These are phyloP conservation scores for Linnemannia exigua DNA, from an alignment of 192 early-diverging fungal species.

Conservation along the genomic window DNA sequence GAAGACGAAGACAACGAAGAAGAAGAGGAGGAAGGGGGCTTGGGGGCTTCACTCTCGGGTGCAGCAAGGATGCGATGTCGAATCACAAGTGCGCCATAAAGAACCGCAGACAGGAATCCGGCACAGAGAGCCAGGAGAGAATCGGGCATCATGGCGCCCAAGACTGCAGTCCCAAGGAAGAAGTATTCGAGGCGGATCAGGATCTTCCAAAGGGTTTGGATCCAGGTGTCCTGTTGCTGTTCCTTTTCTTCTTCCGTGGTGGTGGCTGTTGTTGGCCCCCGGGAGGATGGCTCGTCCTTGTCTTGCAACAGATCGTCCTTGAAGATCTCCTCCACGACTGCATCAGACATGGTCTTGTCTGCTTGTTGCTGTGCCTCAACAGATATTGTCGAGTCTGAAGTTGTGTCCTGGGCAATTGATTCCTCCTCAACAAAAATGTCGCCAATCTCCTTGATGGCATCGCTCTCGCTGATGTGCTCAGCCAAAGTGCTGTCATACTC, in stretches of 20 bases:
- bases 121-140: slow-evolving; percentile 27
- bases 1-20: too few relatives aligned
- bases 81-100: slow-evolving; percentile 33
- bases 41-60: slow-evolving; percentile 23
- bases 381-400: not conserved
- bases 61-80: slow-evolving; percentile 20
- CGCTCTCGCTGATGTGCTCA: not conserved
- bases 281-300: not conserved
- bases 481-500: not conserved
- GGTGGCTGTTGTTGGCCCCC: not conserved
- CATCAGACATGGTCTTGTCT: too few relatives aligned
- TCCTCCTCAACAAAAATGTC: not conserved
- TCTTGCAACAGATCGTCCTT: too few relatives aligned
- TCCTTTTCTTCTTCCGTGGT: not conserved
- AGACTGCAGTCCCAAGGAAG: slow-evolving; percentile 34
- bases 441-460: not conserved
- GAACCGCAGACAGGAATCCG: slow-evolving; percentile 37
- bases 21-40: slow-evolving; percentile 12
- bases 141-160: slow-evolving; percentile 50
- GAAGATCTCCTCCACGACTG: too few relatives aligned
- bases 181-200: slow-evolving; percentile 40
- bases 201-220: slow-evolving; percentile 34
- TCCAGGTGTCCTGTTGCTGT: slow-evolving; percentile 11
- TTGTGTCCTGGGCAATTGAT: not conserved
- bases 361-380: not conserved